Conservation (phyloP, 2,329 filamentous ascomycete genomes). For the Pseudopyrenochaeta lycopersici region DNA sequence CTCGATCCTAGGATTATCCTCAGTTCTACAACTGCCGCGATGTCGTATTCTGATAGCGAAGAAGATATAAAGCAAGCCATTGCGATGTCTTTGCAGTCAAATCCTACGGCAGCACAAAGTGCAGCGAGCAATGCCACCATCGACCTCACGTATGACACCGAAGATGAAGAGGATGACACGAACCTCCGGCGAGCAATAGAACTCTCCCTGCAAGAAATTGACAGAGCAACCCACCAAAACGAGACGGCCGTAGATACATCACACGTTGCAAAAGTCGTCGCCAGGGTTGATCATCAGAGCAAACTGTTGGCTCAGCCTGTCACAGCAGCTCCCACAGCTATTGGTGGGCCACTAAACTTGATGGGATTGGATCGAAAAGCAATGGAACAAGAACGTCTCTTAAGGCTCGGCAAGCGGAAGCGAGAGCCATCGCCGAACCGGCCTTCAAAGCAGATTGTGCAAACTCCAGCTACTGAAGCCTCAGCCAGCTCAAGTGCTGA, state of each 20-base stretch:
- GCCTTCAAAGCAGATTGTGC: constrained; percentile 34
- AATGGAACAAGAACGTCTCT: constrained; percentile 87
- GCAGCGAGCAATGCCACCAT: constrained; percentile 11
- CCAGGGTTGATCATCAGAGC: not conserved
- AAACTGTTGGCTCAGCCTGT: not conserved
- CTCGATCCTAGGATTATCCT: too few relatives aligned
- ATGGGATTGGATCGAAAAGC: constrained; percentile 75
- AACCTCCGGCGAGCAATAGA: constrained; percentile 39
- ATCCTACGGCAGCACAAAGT: constrained; percentile 1
- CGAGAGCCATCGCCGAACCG: constrained; percentile 58
- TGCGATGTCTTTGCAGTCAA: constrained; percentile 38
- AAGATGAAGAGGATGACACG: constrained; percentile 31
- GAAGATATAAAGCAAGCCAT: constrained; percentile 39
- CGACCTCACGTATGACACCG: constrained; percentile 27
- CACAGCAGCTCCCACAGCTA: not conserved
- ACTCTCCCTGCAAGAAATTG: constrained; percentile 31
- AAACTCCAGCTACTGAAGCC: not conserved
- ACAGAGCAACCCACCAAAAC: not conserved
- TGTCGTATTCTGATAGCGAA: constrained; percentile 40
- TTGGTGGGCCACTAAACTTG: constrained; percentile 28
- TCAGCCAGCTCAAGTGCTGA: not conserved
- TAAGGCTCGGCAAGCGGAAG: constrained; percentile 69
- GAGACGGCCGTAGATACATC: not conserved
- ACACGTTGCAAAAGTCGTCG: not conserved
- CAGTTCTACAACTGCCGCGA: constrained; percentile 3